Conservation (phyloP, 1,284 basidiomycete species). For the Trichosporon inkin region DNA sequence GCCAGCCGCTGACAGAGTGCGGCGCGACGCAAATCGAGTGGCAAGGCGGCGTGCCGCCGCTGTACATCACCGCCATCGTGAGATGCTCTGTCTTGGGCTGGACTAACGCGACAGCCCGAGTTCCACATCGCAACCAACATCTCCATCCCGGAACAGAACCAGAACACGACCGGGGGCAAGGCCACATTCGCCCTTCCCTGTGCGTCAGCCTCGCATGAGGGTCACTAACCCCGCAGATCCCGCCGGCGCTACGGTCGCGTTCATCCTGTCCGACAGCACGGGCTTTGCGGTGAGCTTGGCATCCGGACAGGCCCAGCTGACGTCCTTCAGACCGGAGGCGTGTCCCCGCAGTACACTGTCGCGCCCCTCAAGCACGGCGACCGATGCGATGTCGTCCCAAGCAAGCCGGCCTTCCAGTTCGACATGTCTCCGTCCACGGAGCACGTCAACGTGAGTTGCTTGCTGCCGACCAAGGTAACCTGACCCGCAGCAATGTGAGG, state of each 20-base stretch:
- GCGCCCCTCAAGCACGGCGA: slow-evolving; percentile 6
- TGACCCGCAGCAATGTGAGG: slow-evolving; percentile 31
- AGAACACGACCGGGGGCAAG: slow-evolving; percentile 21
- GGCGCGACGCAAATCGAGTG: slow-evolving; percentile 28
- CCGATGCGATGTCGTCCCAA: background rate
- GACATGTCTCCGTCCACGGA: background rate
- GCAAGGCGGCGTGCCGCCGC: slow-evolving; percentile 34
- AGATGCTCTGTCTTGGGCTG: slow-evolving; percentile 6
- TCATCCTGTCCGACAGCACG: slow-evolving; percentile 43
- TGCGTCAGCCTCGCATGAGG: slow-evolving; percentile 17
- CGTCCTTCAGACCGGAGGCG: slow-evolving; percentile 37
- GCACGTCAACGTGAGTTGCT: background rate
- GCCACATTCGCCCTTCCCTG: slow-evolving; percentile 36
- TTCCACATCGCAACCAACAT: slow-evolving; percentile 40
- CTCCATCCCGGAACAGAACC: slow-evolving; percentile 31
- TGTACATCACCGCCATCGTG: slow-evolving; percentile 35
- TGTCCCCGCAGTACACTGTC: slow-evolving; percentile 33
- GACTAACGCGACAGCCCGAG: slow-evolving; percentile 28
- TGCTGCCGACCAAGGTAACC: background rate
- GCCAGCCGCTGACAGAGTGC: slow-evolving; percentile 26
- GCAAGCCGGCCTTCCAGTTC: slow-evolving; percentile 9
- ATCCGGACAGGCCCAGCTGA: background rate
- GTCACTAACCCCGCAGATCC: background rate
- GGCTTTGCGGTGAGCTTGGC: slow-evolving; percentile 37
- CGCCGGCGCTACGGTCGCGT: slow-evolving; percentile 23